Evolutionary conservation across 2,329 filamentous ascomycete genomes (phyloP), one percentile per base, ranked within the genome.

Genomic region (Scytalidium lignicola): DNA sequence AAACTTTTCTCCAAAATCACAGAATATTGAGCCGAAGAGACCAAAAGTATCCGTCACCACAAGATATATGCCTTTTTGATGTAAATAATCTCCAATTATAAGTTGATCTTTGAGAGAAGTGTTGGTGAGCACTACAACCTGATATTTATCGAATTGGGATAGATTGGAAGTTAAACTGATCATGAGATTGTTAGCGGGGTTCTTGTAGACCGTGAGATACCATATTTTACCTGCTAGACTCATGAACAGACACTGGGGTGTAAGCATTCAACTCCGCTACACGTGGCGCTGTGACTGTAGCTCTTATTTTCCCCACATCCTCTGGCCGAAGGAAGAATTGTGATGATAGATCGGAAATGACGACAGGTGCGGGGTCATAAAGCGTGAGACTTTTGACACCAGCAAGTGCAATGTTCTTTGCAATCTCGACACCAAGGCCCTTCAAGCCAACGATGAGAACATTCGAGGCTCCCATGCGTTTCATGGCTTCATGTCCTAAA

Each of bases 311-410:
- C 62, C 93, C 93, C 47, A 97, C 85, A 66, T 99, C 93, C 62
- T 85, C 82, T 17, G 83, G 78, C 50, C 83, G 89, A 19, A 99
- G 82, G 78, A 99, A 99, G 78, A 99, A 99, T 70, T 99, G 93
- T 41, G 93, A 88, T 39, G 93, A 97, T 28, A 99, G 83, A 65
- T 99, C 93, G 60, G 89, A 79, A 59, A 96, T 86, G 58, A 84
- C 78, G 47, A 88, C 86, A 40, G 89, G 89, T 43, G 85, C 82
- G 43, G 93, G 92, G 66, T 99, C 93, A 74, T 90, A 89, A 48
- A 99, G 80, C 1, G 92, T 93, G 59, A 99, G 74, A 65, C 91
- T 96, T 79, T 99, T 99, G 72, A 99, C 93, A 67, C 93, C 93
- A 61, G 93, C 93, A 60, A 99, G 85, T 52, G 93, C 93, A 64